phyloP scores from a whole-genome alignment of 2,329 filamentous ascomycete genomes.

The Fragosphaeria purpurea region DNA sequence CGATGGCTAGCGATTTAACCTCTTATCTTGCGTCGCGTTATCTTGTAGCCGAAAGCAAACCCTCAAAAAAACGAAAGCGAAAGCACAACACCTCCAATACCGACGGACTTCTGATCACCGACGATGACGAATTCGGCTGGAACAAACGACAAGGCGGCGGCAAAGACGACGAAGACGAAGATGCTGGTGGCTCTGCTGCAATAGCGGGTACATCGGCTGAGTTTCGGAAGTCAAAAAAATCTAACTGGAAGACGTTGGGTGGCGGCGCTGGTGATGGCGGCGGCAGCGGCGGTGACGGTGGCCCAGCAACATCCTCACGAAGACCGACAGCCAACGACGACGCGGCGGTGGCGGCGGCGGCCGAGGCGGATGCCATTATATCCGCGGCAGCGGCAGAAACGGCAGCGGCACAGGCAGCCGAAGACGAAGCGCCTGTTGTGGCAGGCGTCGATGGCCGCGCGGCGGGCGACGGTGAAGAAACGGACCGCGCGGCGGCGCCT shows the following conservation, averaged over 20 bases:
- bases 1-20: slow-evolving; percentile 55
- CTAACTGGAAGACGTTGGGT: slow-evolving; percentile 66
- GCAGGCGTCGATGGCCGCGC: slow-evolving; percentile 35
- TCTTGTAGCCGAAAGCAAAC: slow-evolving; percentile 56
- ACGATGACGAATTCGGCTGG: slow-evolving; percentile 53
- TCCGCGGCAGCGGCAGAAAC: slow-evolving; percentile 60
- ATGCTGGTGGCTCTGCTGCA: slow-evolving; percentile 35
- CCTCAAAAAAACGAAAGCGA: slow-evolving; percentile 54
- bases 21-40: slow-evolving; percentile 89
- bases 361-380: slow-evolving; percentile 70
- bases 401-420: slow-evolving; percentile 36
- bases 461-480: slow-evolving; percentile 23
- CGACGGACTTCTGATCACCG: slow-evolving; percentile 50
- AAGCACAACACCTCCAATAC: slow-evolving; percentile 33
- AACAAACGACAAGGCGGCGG: slow-evolving; percentile 20
- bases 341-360: slow-evolving; percentile 29
- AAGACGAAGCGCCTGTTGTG: slow-evolving; percentile 40
- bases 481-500: slow-evolving; percentile 23
- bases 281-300: slow-evolving; percentile 4
- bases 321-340: slow-evolving; percentile 14
- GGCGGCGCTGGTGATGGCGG: slow-evolving; percentile 21
- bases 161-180: slow-evolving; percentile 38
- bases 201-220: slow-evolving; percentile 45
- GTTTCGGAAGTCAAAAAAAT: slow-evolving; percentile 69
- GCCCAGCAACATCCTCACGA: background rate